phyloP scores from a whole-genome alignment of 345 rosid genomes.

The Cardiospermum halicacabum region DNA sequence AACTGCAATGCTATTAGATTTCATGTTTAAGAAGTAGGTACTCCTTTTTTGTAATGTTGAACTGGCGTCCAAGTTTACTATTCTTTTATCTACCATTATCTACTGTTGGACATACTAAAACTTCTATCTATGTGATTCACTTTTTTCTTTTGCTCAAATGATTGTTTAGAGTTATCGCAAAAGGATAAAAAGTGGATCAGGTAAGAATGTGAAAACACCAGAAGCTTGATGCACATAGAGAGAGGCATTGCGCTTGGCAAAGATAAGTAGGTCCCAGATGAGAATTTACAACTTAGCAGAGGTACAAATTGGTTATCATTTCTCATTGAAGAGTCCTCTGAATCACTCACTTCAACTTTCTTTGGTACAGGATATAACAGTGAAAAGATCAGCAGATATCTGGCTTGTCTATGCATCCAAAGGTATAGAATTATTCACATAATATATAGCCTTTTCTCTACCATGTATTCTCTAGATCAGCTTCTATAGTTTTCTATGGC shows the following conservation, averaged over 20 bases:
- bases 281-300: neutral
- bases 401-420: neutral
- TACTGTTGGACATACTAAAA: neutral
- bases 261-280: constrained; percentile 6
- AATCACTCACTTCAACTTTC: constrained; percentile 5
- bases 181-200: neutral
- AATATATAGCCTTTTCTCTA: constrained; percentile 18
- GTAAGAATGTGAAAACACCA: neutral
- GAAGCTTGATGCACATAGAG: neutral
- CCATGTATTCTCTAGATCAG: constrained; percentile 11
- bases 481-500: neutral
- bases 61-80: neutral
- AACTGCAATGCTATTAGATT: neutral
- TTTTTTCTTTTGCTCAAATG: neutral
- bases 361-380: neutral
- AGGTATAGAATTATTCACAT: constrained; percentile 1
- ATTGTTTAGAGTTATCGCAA: neutral
- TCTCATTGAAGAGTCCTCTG: constrained; percentile 4
- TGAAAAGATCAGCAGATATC: too few species aligned
- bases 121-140: neutral
- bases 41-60: neutral
- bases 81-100: neutral
- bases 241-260: constrained; percentile 18
- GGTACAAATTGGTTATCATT: constrained; percentile 14
- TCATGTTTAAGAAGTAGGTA: neutral